These are phyloP conservation scores for Fusarium sp. DNA, from an alignment of 2,329 filamentous ascomycete genomes.

Conservation along the genomic window DNA sequence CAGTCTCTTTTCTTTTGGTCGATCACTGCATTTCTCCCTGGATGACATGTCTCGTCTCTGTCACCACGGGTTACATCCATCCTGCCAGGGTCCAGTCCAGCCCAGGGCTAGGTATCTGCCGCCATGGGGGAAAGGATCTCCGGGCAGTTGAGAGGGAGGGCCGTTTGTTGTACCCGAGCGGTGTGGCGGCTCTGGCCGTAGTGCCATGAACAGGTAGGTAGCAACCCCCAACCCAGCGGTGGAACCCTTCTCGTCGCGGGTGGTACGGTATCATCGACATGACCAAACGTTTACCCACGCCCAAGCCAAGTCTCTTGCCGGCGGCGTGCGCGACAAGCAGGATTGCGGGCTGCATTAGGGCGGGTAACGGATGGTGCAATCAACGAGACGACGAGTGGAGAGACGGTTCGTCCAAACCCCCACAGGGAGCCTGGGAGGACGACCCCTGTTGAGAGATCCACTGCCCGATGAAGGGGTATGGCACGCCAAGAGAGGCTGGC, in stretches of 20 bases:
- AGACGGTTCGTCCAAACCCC: conserved; percentile 27
- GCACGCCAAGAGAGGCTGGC: conserved; percentile 14
- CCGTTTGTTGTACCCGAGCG: conserved; percentile 22
- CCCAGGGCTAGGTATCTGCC: conserved; percentile 26
- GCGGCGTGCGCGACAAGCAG: conserved; percentile 24
- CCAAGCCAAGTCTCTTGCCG: conserved; percentile 28
- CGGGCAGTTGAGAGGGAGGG: conserved; percentile 25
- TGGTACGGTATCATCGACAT: conserved; percentile 39
- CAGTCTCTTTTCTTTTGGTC: conserved; percentile 24
- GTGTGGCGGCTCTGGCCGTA: conserved; percentile 36
- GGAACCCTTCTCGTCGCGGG: conserved; percentile 13
- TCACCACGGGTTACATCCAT: conserved; percentile 21
- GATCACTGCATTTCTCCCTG: conserved; percentile 9
- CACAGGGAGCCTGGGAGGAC: conserved; percentile 32
- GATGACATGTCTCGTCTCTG: conserved; percentile 2
- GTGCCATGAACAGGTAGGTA: conserved; percentile 9
- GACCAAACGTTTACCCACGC: conserved; percentile 21
- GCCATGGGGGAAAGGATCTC: conserved; percentile 36
- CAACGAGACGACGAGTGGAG: conserved; percentile 29
- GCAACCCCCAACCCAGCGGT: conserved; percentile 25
- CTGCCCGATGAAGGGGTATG: conserved; percentile 10
- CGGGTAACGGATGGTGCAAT: conserved; percentile 32
- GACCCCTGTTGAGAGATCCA: conserved; percentile 34
- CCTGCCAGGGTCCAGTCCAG: conserved; percentile 10
- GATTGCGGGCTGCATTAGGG: conserved; percentile 34